Evolutionary conservation across 2,329 filamentous ascomycete species (phyloP), one percentile per base, ranked within the genome.

Genomic region (Botrytis sinoallii): DNA sequence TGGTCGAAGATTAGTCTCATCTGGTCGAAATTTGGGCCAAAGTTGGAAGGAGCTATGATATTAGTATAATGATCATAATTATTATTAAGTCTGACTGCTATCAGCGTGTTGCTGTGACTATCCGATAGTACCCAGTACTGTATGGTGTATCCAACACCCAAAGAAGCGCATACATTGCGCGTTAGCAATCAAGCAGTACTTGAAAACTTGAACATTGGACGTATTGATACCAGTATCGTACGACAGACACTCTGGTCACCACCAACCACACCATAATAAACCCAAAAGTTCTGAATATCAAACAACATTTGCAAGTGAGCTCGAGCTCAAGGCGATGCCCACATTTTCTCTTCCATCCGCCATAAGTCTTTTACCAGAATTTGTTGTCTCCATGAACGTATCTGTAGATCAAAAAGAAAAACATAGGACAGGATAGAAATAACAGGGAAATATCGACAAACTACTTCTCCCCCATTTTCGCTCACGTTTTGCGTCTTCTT

Each of bases 41-140:
- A n/a, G 29, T 69, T 57, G n/a, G n/a, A 57, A 22, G 66, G 66
- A 25, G n/a, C 32, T 42, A 18, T 57, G 35, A 20, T 55, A 16
- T 32, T 57, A 61, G 71, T 60, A 60, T 60, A 40, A 60, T 60
- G n/a, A 32, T 57, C 69, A 72, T 57, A 22, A 72, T 72, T 61
- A 72, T 68, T 35, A 72, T 68, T 69, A 72, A 57, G 40, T 72
- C 71, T 72, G 61, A 72, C 71, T 72, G 22, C 48, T 44, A 57
- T 69, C 38, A 44, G 38, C 18, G 9, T 57, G 38, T 69, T 32
- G 66, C 48, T 42, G 66, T 42, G 66, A 57, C 46, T 32, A 68
- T n/a, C 66, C 66, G 66, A 42, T 57, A 32, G 18, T 32, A 42
- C 38, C 35, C 38, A 57, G 48, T 32, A 57, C 22, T 42, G 35